Evolutionary conservation across 106 monocot species (phyloP).

Genomic region (Dioscorea alata): DNA sequence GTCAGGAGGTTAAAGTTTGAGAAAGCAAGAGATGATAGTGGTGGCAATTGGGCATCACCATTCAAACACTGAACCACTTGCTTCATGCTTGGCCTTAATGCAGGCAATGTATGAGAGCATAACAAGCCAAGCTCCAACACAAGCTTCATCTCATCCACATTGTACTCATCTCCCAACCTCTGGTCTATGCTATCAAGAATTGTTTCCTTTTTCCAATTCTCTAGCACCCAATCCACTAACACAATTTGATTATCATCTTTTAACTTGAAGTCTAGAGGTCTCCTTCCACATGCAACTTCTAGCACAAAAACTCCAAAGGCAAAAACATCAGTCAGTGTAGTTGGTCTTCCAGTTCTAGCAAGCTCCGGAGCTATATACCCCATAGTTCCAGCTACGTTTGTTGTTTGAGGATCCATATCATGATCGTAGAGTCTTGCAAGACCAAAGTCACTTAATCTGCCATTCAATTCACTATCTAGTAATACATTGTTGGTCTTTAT

Average conservation of each 20-base stretch:
- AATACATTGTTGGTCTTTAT: conserved; percentile 17
- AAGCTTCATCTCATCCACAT: conserved; percentile 1
- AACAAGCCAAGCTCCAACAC: conserved; percentile 3
- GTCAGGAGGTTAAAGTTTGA: not conserved
- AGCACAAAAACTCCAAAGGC: conserved; percentile 11
- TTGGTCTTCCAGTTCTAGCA: conserved; percentile 2
- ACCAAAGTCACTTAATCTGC: conserved; percentile 17
- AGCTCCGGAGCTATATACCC: conserved; percentile 9
- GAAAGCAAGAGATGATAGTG: not conserved
- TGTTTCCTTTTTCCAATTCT: conserved; percentile 1
- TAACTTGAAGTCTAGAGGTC: not conserved
- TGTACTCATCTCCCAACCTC: not conserved
- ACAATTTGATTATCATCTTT: not conserved
- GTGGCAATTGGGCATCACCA: not conserved
- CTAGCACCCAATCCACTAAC: conserved; percentile 1
- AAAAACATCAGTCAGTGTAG: conserved; percentile 10
- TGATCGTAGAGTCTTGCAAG: conserved; percentile 3
- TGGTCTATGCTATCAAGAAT: not conserved
- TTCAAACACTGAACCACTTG: not conserved
- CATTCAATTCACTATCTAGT: conserved; percentile 13
- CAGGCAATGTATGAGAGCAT: not conserved
- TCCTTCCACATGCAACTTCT: conserved; percentile 12
- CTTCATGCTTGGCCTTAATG: conserved; percentile 1
- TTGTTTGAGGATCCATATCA: not conserved
- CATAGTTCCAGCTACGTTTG: conserved; percentile 4